Conservation (phyloP, 1,284 basidiomycete genomes). For the Lentinula novae-zelandiae region DNA sequence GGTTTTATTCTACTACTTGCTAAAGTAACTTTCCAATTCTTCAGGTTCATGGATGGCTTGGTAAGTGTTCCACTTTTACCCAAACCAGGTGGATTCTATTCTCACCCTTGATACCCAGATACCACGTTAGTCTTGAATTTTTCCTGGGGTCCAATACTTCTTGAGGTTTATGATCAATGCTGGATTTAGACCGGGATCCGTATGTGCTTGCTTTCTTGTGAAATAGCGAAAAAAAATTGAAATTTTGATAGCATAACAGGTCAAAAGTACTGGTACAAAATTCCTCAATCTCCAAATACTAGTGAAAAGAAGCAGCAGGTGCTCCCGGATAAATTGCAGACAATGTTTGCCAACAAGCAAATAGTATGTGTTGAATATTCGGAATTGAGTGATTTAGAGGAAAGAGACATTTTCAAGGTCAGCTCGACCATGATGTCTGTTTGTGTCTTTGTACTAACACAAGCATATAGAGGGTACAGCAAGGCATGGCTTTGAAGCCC, state of each 20-base stretch:
- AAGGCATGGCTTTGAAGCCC: slow-evolving; percentile 73
- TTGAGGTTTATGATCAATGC: background rate
- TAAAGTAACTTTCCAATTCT: background rate
- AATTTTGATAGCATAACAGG: slow-evolving; percentile 28
- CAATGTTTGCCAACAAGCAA: slow-evolving; percentile 60
- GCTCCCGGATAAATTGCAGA: slow-evolving; percentile 47
- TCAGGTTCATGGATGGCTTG: slow-evolving; percentile 62
- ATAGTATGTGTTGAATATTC: slow-evolving; percentile 72
- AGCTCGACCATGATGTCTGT: slow-evolving; percentile 8
- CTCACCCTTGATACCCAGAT: background rate
- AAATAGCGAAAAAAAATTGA: background rate
- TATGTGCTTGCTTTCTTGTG: slow-evolving; percentile 26
- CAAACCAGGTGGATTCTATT: slow-evolving; percentile 1
- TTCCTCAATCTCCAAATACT: slow-evolving; percentile 18
- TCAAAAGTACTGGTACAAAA: slow-evolving; percentile 54
- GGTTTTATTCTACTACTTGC: background rate
- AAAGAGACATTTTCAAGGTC: slow-evolving; percentile 74
- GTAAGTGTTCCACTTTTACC: slow-evolving; percentile 33
- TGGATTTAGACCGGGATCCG: slow-evolving; percentile 48
- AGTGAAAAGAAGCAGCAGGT: slow-evolving; percentile 27
- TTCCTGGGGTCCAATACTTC: too few species aligned
- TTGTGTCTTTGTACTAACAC: background rate
- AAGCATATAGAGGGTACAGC: slow-evolving; percentile 57
- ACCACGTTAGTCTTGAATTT: background rate
- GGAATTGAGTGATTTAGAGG: slow-evolving; percentile 52